Conservation (phyloP, 169 alveolate genomes). For the Babesia caballi region DNA sequence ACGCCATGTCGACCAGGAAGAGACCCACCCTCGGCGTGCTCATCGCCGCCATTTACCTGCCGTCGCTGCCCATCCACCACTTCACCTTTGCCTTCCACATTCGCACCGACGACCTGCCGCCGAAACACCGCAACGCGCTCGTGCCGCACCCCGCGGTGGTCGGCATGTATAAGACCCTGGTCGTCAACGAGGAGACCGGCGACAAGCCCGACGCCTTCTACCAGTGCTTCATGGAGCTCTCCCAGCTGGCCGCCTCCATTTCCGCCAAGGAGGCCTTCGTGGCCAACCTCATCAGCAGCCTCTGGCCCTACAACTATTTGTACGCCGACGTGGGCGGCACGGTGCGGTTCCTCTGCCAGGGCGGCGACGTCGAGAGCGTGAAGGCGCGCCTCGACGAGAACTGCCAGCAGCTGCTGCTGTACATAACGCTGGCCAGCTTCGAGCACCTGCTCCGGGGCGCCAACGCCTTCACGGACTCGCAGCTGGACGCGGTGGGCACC, state of each 20-base stretch:
- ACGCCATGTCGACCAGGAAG: not conserved
- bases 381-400: slow-evolving; percentile 1
- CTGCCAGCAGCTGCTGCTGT: slow-evolving; percentile 20
- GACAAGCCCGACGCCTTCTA: not conserved
- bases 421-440: slow-evolving; percentile 17
- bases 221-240: slow-evolving; percentile 3
- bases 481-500: slow-evolving; percentile 3
- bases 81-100: not conserved
- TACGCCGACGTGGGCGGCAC: not conserved
- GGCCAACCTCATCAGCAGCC: slow-evolving; percentile 5
- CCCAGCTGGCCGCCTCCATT: not conserved
- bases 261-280: not conserved
- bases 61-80: slow-evolving; percentile 1
- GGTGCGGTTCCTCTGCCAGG: slow-evolving; percentile 10
- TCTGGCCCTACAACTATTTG: not conserved
- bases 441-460: not conserved
- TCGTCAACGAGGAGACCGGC: not conserved
- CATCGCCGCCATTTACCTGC: slow-evolving; percentile 3
- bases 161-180: not conserved
- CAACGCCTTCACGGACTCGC: not conserved
- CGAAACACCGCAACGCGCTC: slow-evolving; percentile 22
- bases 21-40: slow-evolving; percentile 2
- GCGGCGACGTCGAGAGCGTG: not conserved
- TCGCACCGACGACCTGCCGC: slow-evolving; percentile 1
- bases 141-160: slow-evolving; percentile 5